Conservation (phyloP, 345 rosid species). For the Tarenaya hassleriana region DNA sequence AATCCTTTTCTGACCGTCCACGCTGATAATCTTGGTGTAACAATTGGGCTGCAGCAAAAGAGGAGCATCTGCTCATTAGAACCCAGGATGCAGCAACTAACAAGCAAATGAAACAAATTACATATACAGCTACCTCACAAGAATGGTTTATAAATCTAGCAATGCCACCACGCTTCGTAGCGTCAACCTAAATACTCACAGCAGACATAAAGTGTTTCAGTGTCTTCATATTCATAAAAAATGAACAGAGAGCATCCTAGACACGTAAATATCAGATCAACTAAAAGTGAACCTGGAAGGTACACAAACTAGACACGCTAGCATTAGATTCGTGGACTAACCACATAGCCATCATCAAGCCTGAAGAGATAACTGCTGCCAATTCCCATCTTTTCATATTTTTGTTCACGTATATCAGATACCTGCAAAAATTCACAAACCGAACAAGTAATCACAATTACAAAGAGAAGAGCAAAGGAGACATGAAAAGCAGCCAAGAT, state of each 20-base stretch:
- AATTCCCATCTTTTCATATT: conserved; percentile 98
- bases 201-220: conserved; percentile 21
- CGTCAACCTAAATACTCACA: conserved; percentile 63
- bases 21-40: conserved; percentile 91
- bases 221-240: not conserved
- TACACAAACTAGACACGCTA: not conserved
- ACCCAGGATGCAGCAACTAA: conserved; percentile 17
- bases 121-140: conserved; percentile 57
- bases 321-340: conserved; percentile 29
- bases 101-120: conserved; percentile 14
- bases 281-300: not conserved
- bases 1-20: conserved; percentile 87
- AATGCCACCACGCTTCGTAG: conserved; percentile 97
- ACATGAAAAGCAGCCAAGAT: conserved; percentile 7
- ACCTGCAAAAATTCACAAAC: conserved; percentile 44
- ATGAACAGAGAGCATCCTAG: not conserved
- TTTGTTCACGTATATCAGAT: conserved; percentile 89
- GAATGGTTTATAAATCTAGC: conserved; percentile 99
- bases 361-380: conserved; percentile 99
- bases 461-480: conserved; percentile 1
- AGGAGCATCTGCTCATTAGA: conserved; percentile 24
- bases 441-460: conserved; percentile 19
- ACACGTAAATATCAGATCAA: not conserved
- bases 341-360: conserved; percentile 98
- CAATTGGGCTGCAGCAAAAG: conserved; percentile 84